Conservation (phyloP, 257 asterid species). For the Cordia subcordata region DNA sequence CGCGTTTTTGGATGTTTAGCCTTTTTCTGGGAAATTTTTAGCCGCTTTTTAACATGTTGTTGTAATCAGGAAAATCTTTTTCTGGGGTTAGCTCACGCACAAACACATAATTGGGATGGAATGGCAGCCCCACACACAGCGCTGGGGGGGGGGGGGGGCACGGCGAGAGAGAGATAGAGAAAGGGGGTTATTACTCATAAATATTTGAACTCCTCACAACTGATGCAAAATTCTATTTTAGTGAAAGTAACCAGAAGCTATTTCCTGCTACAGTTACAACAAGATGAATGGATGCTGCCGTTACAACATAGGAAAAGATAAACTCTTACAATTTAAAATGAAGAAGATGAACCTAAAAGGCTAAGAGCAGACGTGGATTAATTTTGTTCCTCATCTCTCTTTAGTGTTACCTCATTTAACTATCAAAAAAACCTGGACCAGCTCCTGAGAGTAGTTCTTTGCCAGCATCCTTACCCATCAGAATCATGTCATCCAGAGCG, state of each 20-base stretch:
- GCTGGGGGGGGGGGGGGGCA: too few relatives aligned
- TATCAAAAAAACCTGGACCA: constrained; percentile 73
- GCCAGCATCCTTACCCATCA: constrained; percentile 89
- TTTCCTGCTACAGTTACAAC: constrained; percentile 5
- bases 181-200: neutral
- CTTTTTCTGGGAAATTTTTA: too few relatives aligned
- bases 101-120: too few relatives aligned
- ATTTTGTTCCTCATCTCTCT: neutral
- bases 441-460: constrained; percentile 80
- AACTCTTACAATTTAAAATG: neutral
- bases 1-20: too few relatives aligned
- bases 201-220: neutral
- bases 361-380: constrained; percentile 2
- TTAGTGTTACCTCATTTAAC: constrained; percentile 2
- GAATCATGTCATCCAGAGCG: constrained; percentile 60
- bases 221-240: neutral
- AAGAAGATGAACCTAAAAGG: neutral
- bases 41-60: too few relatives aligned
- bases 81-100: too few relatives aligned
- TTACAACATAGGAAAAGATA: neutral
- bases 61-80: too few relatives aligned
- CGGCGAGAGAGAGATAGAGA: neutral
- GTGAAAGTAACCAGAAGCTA: neutral
- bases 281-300: constrained; percentile 10
- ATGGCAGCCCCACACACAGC: too few relatives aligned